Conservation (phyloP, 257 asterid genomes). For the Cinchona pubescens region DNA sequence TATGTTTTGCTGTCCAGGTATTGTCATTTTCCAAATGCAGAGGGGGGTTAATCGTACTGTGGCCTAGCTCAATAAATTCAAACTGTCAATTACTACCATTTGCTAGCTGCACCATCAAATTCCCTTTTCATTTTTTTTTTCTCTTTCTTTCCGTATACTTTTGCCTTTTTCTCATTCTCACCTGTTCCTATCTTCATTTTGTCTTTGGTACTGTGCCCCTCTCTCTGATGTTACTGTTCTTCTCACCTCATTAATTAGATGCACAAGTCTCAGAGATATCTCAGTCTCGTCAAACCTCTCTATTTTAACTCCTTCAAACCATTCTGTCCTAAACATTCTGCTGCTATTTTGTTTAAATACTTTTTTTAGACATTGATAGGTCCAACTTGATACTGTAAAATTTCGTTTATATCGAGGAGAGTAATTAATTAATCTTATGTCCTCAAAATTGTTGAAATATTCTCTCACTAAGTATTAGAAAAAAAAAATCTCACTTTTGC, state of each 20-base stretch:
- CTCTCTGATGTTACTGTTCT: background rate
- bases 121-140: slow-evolving; percentile 9
- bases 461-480: too few relatives aligned
- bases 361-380: background rate
- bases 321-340: slow-evolving; percentile 1
- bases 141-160: slow-evolving; percentile 6
- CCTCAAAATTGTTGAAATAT: background rate
- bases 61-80: slow-evolving; percentile 24
- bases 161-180: slow-evolving; percentile 5
- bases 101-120: too few relatives aligned
- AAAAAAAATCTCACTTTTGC: too few relatives aligned
- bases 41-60: background rate
- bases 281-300: background rate
- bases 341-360: background rate
- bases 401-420: background rate
- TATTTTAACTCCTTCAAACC: background rate
- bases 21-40: slow-evolving; percentile 37
- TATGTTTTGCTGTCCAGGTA: slow-evolving; percentile 22
- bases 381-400: background rate
- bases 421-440: background rate
- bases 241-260: background rate
- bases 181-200: background rate
- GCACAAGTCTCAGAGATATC: background rate
- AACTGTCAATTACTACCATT: background rate
- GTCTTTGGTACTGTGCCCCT: slow-evolving; percentile 4